Conservation (phyloP, 1,284 basidiomycete genomes). For the Tylopilus sp. region DNA sequence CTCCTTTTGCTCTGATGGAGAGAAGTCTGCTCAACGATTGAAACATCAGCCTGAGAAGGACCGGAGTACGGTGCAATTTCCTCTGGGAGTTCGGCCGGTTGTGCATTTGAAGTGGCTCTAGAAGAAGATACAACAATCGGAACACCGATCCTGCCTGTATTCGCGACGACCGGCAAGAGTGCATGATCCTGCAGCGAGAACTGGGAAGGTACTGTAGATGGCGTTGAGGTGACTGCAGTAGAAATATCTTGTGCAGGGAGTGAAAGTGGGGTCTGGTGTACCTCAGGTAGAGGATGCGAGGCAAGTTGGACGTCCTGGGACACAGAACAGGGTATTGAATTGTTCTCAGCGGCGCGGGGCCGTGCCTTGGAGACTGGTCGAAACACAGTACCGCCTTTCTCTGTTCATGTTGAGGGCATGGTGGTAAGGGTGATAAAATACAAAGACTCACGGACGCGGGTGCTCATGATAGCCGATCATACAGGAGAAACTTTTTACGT, state of each 20-base stretch:
- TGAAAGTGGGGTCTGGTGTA: slow-evolving; percentile 3
- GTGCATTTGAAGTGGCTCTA: slow-evolving; percentile 11
- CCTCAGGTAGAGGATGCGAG: slow-evolving; percentile 22
- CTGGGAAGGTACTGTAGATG: slow-evolving; percentile 28
- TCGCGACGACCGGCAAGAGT: slow-evolving; percentile 2
- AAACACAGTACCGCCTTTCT: slow-evolving; percentile 79
- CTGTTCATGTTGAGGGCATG: slow-evolving; percentile 48
- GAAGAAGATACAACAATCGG: slow-evolving; percentile 38
- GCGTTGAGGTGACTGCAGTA: slow-evolving; percentile 29
- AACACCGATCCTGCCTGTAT: slow-evolving; percentile 18
- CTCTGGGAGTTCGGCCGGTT: slow-evolving; percentile 10
- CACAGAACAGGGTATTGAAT: slow-evolving; percentile 50
- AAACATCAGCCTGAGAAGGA: slow-evolving; percentile 9
- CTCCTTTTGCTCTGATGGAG: slow-evolving; percentile 18
- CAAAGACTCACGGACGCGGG: slow-evolving; percentile 75
- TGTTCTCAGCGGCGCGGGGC: slow-evolving; percentile 38
- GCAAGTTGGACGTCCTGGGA: slow-evolving; percentile 41
- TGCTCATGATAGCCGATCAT: slow-evolving; percentile 65
- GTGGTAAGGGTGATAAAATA: slow-evolving; percentile 1
- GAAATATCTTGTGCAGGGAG: slow-evolving; percentile 2
- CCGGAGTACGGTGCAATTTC: slow-evolving; percentile 5
- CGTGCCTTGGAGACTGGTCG: slow-evolving; percentile 71
- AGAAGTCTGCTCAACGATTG: slow-evolving; percentile 13
- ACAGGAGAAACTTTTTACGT: too few species aligned
- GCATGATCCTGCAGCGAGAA: slow-evolving; percentile 18